A percentile compares a stretch with the other conserved stretches of the same genome.
These are phyloP conservation scores for Pyrenopolyporus hunteri DNA, from an alignment of 495 filamentous ascomycete species.

Conservation along the genomic window DNA sequence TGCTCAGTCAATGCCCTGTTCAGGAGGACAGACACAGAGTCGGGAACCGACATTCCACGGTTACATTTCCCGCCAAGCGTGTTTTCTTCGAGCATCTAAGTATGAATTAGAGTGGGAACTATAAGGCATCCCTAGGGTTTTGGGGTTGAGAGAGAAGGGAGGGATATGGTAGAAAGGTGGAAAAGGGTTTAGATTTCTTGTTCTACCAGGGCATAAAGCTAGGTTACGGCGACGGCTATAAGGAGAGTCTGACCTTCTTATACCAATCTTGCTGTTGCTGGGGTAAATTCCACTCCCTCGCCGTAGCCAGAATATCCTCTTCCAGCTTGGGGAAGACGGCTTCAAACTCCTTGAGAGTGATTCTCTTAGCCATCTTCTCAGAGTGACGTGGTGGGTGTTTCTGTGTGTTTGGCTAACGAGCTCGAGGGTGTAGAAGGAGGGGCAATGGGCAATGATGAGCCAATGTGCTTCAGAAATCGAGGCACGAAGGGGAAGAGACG, in stretches of 20 bases:
- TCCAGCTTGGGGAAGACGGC: constrained; percentile 80
- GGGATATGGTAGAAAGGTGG: too few species aligned
- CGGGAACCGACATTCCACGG: constrained; percentile 95
- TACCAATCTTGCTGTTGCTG: constrained; percentile 86
- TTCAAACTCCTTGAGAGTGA: constrained; percentile 85
- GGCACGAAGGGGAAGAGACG: not conserved
- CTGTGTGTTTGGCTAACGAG: not conserved
- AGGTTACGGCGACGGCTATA: not conserved
- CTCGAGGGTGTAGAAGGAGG: not conserved
- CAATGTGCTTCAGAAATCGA: not conserved
- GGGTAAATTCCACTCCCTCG: constrained; percentile 80
- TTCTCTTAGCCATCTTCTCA: constrained; percentile 64
- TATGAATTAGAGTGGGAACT: not conserved
- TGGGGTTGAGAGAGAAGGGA: too few species aligned
- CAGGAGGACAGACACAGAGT: constrained; percentile 82
- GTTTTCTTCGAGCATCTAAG: constrained; percentile 82
- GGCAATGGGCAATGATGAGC: not conserved
- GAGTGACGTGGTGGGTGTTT: too few species aligned
- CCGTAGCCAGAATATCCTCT: constrained; percentile 75
- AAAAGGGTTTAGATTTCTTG: constrained; percentile 16
- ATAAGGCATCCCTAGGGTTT: too few species aligned
- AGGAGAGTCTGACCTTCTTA: constrained; percentile 69
- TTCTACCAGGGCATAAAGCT: not conserved
- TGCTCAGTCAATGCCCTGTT: constrained; percentile 71
- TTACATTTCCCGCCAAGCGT: constrained; percentile 96